These are phyloP conservation scores for Cryoendolithus antarcticus DNA, from an alignment of 2,329 filamentous ascomycete genomes.

Conservation along the genomic window DNA sequence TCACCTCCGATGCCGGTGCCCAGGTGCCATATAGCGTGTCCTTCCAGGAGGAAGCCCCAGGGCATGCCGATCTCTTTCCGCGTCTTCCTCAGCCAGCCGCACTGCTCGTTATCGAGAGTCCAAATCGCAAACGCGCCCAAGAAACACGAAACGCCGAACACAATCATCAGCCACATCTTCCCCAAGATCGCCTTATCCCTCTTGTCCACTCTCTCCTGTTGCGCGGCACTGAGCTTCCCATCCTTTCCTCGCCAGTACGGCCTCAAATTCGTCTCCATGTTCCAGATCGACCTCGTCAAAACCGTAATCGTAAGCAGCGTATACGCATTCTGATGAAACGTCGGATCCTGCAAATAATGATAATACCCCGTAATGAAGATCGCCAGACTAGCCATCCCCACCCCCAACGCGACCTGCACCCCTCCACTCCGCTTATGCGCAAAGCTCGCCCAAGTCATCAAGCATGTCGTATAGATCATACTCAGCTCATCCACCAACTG, in stretches of 20 bases:
- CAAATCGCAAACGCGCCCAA: constrained; percentile 64
- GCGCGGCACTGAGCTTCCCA: background rate
- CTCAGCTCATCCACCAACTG: constrained; percentile 58
- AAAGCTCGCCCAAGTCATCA: constrained; percentile 64
- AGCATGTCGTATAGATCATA: constrained; percentile 60
- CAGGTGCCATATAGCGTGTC: constrained; percentile 66
- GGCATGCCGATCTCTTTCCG: constrained; percentile 59
- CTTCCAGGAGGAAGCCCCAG: constrained; percentile 65
- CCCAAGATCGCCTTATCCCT: constrained; percentile 46
- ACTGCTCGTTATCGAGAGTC: constrained; percentile 70
- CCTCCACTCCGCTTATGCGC: constrained; percentile 48
- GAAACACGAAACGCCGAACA: constrained; percentile 56
- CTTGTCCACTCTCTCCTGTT: constrained; percentile 9
- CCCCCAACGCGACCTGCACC: constrained; percentile 43
- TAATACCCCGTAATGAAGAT: constrained; percentile 68
- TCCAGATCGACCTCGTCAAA: constrained; percentile 41
- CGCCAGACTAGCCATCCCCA: constrained; percentile 40
- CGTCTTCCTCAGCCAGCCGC: constrained; percentile 51
- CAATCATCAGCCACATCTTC: constrained; percentile 67
- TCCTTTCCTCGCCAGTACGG: constrained; percentile 33
- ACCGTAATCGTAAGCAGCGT: constrained; percentile 58
- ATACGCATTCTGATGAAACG: constrained; percentile 73
- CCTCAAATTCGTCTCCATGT: constrained; percentile 47
- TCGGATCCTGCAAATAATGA: constrained; percentile 67
- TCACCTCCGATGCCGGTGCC: constrained; percentile 60